These are phyloP conservation scores for Fusarium staphyleae DNA, from an alignment of 2,329 filamentous ascomycete species.

Conservation along the genomic window DNA sequence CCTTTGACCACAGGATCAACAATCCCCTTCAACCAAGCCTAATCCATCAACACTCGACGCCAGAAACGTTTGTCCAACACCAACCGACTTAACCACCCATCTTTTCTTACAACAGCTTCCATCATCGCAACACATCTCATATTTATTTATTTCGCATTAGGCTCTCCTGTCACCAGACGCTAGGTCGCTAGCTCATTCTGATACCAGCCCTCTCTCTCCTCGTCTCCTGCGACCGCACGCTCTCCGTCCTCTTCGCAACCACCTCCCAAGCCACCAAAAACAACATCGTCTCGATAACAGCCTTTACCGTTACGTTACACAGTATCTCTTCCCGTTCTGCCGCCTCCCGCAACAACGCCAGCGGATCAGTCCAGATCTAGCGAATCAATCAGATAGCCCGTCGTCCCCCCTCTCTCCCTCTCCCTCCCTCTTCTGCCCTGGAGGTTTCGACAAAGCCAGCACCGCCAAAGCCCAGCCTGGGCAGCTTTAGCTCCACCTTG, in stretches of 20 bases:
- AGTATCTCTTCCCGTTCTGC: constrained; percentile 10
- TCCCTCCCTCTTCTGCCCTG: constrained; percentile 12
- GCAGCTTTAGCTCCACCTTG: constrained; percentile 31
- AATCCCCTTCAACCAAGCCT: neutral
- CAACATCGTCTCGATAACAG: constrained; percentile 8
- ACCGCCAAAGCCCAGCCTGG: neutral
- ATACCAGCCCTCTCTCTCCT: constrained; percentile 9
- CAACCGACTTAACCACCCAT: neutral
- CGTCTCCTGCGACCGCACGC: constrained; percentile 14
- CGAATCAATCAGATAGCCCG: constrained; percentile 15
- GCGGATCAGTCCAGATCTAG: constrained; percentile 5
- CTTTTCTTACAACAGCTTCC: neutral
- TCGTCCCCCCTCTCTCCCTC: neutral
- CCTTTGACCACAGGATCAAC: constrained; percentile 9
- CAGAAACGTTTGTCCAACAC: constrained; percentile 2
- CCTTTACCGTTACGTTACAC: constrained; percentile 29
- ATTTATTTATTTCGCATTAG: neutral
- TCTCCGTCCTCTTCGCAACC: constrained; percentile 31
- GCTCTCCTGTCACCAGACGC: constrained; percentile 29
- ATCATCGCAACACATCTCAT: neutral
- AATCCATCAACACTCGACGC: neutral
- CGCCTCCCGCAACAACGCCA: constrained; percentile 21
- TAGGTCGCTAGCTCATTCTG: constrained; percentile 22
- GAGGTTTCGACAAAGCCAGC: constrained; percentile 20
- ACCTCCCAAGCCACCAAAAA: constrained; percentile 33